Evolutionary conservation across 2,329 filamentous ascomycete genomes (phyloP).

Genomic region (Aureobasidium sp.): DNA sequence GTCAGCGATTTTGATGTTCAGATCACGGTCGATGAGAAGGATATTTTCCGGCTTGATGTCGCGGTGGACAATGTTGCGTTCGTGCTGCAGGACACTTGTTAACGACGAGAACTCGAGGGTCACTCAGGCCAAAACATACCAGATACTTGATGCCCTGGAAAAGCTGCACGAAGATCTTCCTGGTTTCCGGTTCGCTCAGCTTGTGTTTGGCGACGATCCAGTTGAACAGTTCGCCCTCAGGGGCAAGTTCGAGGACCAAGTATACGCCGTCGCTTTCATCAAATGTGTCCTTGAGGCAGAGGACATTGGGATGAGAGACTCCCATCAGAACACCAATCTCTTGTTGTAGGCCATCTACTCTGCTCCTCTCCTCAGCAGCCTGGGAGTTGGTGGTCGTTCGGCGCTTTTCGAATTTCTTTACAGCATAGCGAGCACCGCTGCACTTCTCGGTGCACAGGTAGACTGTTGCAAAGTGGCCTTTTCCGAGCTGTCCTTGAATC

Average conservation of each 20-base stretch:
- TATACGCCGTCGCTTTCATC: conserved; percentile 87
- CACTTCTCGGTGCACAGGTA: conserved; percentile 83
- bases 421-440: conserved; percentile 74
- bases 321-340: conserved; percentile 96
- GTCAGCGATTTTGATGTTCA: conserved; percentile 86
- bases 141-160: conserved; percentile 93
- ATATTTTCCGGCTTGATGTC: conserved; percentile 99
- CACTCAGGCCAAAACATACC: conserved; percentile 44
- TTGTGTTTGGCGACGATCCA: conserved; percentile 87
- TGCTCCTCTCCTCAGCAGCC: conserved; percentile 53
- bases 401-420: conserved; percentile 89
- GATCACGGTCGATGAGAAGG: conserved; percentile 70
- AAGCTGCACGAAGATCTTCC: conserved; percentile 81
- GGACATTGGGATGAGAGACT: conserved; percentile 86
- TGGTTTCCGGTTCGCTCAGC: conserved; percentile 70
- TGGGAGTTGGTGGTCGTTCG: conserved; percentile 53
- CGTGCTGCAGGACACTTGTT: conserved; percentile 53
- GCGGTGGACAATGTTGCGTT: conserved; percentile 91
- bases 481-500: conserved; percentile 75
- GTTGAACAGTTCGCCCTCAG: conserved; percentile 94
- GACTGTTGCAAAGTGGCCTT: conserved; percentile 91
- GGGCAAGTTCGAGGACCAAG: conserved; percentile 78
- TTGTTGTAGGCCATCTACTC: conserved; percentile 79
- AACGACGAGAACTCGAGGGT: not conserved
- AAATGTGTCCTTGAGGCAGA: conserved; percentile 92